Evolutionary conservation across 352 stramenopile genomes (phyloP), one percentile per base, ranked within the genome.

Genomic region (Globisporangium emineosum): DNA sequence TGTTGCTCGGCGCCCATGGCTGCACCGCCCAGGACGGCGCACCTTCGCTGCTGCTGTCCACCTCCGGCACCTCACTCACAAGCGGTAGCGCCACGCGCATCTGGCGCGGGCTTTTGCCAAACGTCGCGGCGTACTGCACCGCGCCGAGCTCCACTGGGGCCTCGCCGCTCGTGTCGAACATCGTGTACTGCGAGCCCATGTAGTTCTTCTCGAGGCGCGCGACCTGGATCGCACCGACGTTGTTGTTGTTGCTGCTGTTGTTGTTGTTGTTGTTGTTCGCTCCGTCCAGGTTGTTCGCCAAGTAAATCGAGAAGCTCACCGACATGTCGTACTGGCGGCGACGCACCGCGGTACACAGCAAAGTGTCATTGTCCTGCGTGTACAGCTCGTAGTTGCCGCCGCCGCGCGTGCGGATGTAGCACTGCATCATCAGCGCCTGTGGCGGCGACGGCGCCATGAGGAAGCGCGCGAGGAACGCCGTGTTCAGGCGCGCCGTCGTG

Each of bases 271-370:
- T 68, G 52, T 27, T 66, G 64, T 59, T 63, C 43, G 32, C 51
- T 7, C 59, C 62, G 37, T 88, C 71, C 15, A 86, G 25, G 54
- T 87, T 88, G 29, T 75, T 86, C 27, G 80, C 79, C 29, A 88
- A 33, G 65, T 77, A 88, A 62, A 94, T 91, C 55, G 84, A 72
- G 57, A 94, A 94, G 57, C 79, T 94, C 59, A 94, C 85, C 57
- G 82, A 92, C 86, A 94, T 94, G 72, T 94, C 86, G 69, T 92
- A 91, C 74, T 94, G 86, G 29, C 86, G 83, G 52, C 83, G 83
- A 49, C 86, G 83, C 52, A 91, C 82, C 0, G 86, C 86, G 13
- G 86, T 90, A 66, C 81, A 90, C 57, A 94, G 62, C 25, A 94
- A 67, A 15, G 75, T 88, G 75, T 94, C 76, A 4, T 72, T 89